Evolutionary conservation across 2,329 filamentous ascomycete species (phyloP), one percentile per base, ranked within the genome.

Genomic region (Ascochyta rabiei): DNA sequence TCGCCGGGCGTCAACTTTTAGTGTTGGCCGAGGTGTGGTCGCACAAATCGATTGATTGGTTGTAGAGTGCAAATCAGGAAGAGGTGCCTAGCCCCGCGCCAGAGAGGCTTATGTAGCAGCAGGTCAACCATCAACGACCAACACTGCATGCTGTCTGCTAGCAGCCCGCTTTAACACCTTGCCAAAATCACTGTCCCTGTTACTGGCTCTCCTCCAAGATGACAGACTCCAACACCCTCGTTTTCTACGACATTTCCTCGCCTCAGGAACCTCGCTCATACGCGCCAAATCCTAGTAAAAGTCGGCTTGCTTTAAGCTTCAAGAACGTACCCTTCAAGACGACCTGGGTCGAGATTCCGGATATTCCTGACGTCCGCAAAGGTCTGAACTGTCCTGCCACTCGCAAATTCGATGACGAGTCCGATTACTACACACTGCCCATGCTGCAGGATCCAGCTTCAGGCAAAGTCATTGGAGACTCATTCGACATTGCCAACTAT

Each of bases 401-500:
- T 18, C 84, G 86, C 63, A 83, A 81, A 55, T 80, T 82, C 51
- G 77, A 76, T 57, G 81, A 88, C 61, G 85, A 84, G 37, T 75
- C 72, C 30, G 82, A 86, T 62, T 88, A 79, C 73, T 79, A 79
- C 71, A 89, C 86, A 2, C 78, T 89, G 0, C 86, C 86, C 1
- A 77, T 87, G 37, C 68, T 88, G 19, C 62, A 74, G 1, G 82
- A 87, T 45, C 67, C 75, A 0, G 50, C 63, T 16, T 81, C 78
- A 0, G 65, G 63, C 5, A 54, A 70, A 0, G 45, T 76, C 0
- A 50, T 88, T 2, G 86, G 86, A 5, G 86, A 89, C 72, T 84
- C 85, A 2, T 86, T 87, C 64, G 86, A 88, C 47, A 89, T 89
- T 56, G 86, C 86, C 6, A 71, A 81, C 23, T 83, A 87, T 62